Conservation (phyloP, 148 eudicot genomes). For the Simmondsia chinensis region DNA sequence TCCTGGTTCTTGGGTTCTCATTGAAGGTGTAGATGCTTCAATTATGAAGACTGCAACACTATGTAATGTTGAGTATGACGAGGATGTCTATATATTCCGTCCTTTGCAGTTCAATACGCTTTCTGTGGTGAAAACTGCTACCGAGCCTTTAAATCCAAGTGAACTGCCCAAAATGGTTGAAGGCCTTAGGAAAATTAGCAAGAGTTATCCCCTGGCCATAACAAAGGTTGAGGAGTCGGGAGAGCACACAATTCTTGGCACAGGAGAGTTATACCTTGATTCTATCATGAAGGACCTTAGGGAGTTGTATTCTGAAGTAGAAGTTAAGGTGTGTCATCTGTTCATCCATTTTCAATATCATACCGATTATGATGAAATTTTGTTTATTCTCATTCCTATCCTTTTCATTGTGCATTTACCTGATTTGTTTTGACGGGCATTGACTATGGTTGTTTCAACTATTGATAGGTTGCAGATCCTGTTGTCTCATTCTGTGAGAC, state of each 20-base stretch:
- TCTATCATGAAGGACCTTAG: constrained; percentile 99
- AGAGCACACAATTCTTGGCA: constrained; percentile 93
- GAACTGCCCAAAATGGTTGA: constrained; percentile 99
- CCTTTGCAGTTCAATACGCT: constrained; percentile 97
- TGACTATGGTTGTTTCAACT: neutral
- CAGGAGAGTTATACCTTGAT: constrained; percentile 93
- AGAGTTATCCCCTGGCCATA: constrained; percentile 96
- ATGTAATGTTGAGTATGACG: constrained; percentile 60
- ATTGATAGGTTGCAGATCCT: constrained; percentile 86
- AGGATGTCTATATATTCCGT: constrained; percentile 86
- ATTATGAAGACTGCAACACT: constrained; percentile 98
- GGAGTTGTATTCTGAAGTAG: constrained; percentile 97
- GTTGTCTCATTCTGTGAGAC: constrained; percentile 99
- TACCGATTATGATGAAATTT: too few relatives aligned
- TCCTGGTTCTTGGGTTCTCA: constrained; percentile 99
- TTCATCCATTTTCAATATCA: neutral
- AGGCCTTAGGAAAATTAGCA: constrained; percentile 95
- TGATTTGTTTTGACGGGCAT: constrained; percentile 4
- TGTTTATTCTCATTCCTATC: neutral
- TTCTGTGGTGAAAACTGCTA: constrained; percentile 98
- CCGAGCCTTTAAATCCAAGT: constrained; percentile 98
- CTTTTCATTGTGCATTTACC: too few relatives aligned
- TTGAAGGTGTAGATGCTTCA: constrained; percentile 99
- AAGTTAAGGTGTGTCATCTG: constrained; percentile 65
- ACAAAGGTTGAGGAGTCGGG: constrained; percentile 99